Conservation (phyloP, 495 filamentous ascomycete species). For the Penicillium waksmanii region DNA sequence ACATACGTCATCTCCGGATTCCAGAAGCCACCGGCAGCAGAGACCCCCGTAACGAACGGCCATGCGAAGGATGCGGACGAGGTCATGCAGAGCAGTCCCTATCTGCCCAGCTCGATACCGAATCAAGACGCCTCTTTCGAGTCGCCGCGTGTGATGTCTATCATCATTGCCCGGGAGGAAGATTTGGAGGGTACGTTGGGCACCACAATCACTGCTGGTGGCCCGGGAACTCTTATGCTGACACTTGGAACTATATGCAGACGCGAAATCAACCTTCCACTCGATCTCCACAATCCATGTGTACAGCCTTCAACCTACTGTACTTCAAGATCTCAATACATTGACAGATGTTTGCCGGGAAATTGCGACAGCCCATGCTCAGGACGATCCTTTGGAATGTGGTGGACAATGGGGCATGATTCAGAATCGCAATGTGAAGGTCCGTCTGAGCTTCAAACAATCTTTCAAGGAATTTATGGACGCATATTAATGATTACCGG, state of each 20-base stretch:
- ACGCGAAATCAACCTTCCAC: slow-evolving; percentile 67
- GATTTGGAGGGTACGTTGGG: slow-evolving; percentile 66
- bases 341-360: slow-evolving; percentile 70
- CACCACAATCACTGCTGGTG: background rate
- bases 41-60: slow-evolving; percentile 39
- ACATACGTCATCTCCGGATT: slow-evolving; percentile 83
- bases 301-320: slow-evolving; percentile 78
- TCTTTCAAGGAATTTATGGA: background rate
- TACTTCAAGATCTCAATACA: slow-evolving; percentile 74
- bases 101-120: slow-evolving; percentile 62
- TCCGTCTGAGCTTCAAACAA: slow-evolving; percentile 14
- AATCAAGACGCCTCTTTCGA: slow-evolving; percentile 46
- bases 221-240: slow-evolving; percentile 10
- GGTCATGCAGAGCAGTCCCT: slow-evolving; percentile 73
- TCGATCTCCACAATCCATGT: slow-evolving; percentile 77
- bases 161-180: slow-evolving; percentile 81
- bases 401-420: slow-evolving; percentile 71
- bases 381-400: slow-evolving; percentile 65
- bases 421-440: slow-evolving; percentile 66
- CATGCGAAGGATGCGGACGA: slow-evolving; percentile 63
- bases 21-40: slow-evolving; percentile 32
- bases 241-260: slow-evolving; percentile 43
- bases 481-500: background rate
- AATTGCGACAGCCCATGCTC: slow-evolving; percentile 51
- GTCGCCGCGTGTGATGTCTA: slow-evolving; percentile 50